These are phyloP conservation scores for Solanum paucissectum DNA, from an alignment of 257 asterid genomes.

Conservation along the genomic window DNA sequence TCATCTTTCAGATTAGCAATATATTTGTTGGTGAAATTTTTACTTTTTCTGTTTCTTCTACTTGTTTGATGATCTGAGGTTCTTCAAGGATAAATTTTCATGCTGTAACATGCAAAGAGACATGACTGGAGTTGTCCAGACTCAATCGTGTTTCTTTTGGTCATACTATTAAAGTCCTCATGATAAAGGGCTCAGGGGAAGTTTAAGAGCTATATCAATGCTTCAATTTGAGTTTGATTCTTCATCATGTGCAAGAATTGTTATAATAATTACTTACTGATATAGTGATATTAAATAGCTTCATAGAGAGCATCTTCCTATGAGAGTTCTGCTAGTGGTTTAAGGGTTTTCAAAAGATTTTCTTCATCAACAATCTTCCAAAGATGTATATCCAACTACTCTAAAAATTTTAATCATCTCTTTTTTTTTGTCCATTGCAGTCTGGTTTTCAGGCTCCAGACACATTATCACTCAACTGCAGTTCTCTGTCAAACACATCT, in stretches of 20 bases:
- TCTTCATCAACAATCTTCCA: not conserved
- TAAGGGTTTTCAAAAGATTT: not conserved
- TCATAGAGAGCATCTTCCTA: not conserved
- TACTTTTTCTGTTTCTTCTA: not conserved
- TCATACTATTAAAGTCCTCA: not conserved
- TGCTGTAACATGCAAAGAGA: not conserved
- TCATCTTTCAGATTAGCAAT: not conserved
- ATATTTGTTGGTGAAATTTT: not conserved
- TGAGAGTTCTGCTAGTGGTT: not conserved
- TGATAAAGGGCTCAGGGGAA: not conserved
- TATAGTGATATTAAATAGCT: not conserved
- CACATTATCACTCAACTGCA: conserved; percentile 61
- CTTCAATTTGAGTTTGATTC: not conserved
- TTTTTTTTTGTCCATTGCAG: conserved; percentile 18
- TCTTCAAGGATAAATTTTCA: not conserved
- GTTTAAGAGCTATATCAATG: not conserved
- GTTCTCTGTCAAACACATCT: conserved; percentile 57
- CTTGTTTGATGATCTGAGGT: not conserved
- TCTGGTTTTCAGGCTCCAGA: conserved; percentile 58
- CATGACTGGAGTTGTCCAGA: not conserved
- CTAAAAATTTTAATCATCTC: not conserved
- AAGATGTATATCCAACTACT: not conserved
- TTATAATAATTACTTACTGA: not conserved
- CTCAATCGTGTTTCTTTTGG: not conserved
- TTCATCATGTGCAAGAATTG: not conserved